Evolutionary conservation across 306 rosid genomes (phyloP).

Genomic region (Cicer bijugum): DNA sequence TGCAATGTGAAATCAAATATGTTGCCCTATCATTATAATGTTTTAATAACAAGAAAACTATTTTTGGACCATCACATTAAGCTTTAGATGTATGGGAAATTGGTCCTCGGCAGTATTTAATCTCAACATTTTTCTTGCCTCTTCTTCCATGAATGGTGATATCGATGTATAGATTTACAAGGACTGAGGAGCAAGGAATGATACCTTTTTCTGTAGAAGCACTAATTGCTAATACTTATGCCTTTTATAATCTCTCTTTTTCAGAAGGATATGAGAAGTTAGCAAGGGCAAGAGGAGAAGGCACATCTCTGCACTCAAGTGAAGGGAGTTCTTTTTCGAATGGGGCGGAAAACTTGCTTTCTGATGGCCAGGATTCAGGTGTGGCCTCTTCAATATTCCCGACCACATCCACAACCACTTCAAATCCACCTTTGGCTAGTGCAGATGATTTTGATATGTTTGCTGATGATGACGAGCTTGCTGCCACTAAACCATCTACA

Average conservation of each 20-base stretch:
- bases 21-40: conserved; percentile 12
- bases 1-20: conserved; percentile 10
- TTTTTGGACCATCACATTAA: conserved; percentile 20
- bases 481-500: conserved; percentile 56
- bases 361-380: conserved; percentile 51
- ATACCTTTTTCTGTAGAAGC: conserved; percentile 12
- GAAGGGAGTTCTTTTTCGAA: conserved; percentile 50
- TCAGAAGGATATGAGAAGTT: conserved; percentile 86
- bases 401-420: conserved; percentile 35
- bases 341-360: conserved; percentile 48
- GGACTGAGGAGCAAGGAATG: conserved; percentile 24
- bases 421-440: conserved; percentile 45
- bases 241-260: conserved; percentile 41
- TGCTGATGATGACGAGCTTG: conserved; percentile 68
- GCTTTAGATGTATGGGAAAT: conserved; percentile 30
- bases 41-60: conserved; percentile 12
- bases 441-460: conserved; percentile 75
- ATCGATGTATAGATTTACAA: conserved; percentile 6
- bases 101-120: conserved; percentile 1
- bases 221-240: conserved; percentile 22
- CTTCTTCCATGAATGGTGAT: conserved; percentile 20
- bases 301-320: conserved; percentile 50
- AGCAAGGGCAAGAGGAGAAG: conserved; percentile 61
- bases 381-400: conserved; percentile 45
- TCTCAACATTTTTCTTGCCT: conserved; percentile 18